Conservation (phyloP, 805 yeast genomes). For the Candida krabiensis region DNA sequence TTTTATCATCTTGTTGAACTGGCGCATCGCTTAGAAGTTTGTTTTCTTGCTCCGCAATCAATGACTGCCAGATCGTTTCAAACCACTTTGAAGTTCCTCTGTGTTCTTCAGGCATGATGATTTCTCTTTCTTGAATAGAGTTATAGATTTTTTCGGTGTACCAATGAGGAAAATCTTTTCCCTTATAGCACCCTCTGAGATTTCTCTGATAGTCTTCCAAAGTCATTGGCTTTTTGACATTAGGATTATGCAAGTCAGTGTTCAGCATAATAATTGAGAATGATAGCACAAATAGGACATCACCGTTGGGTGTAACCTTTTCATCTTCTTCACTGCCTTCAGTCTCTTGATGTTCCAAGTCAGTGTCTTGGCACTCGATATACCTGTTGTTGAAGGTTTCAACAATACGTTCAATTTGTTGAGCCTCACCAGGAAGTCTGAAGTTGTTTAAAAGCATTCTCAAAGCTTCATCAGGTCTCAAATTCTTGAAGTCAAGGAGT, state of each 20-base stretch:
- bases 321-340: slow-evolving; percentile 31
- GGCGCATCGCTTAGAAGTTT: slow-evolving; percentile 19
- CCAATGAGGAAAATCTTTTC: slow-evolving; percentile 80
- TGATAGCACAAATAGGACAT: slow-evolving; percentile 84
- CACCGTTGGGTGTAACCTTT: slow-evolving; percentile 72
- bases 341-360: slow-evolving; percentile 17
- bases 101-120: slow-evolving; percentile 97
- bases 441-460: slow-evolving; percentile 79
- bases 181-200: slow-evolving; percentile 74
- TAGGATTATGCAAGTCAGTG: slow-evolving; percentile 92
- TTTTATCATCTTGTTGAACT: slow-evolving; percentile 6
- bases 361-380: slow-evolving; percentile 49
- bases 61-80: slow-evolving; percentile 79
- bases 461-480: slow-evolving; percentile 91
- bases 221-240: slow-evolving; percentile 88
- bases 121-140: slow-evolving; percentile 82
- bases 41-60: slow-evolving; percentile 51
- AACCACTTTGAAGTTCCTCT: slow-evolving; percentile 91
- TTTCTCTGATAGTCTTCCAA: slow-evolving; percentile 78
- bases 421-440: slow-evolving; percentile 96
- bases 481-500: slow-evolving; percentile 69
- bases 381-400: slow-evolving; percentile 84
- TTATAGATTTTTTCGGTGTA: slow-evolving; percentile 77
- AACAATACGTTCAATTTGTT: slow-evolving; percentile 89
- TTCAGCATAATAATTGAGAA: slow-evolving; percentile 93